A percentile compares a stretch with the other conserved stretches of the same genome.
Conservation (phyloP, 2,329 filamentous ascomycete genomes). For the Tolypocladium nubicola region DNA sequence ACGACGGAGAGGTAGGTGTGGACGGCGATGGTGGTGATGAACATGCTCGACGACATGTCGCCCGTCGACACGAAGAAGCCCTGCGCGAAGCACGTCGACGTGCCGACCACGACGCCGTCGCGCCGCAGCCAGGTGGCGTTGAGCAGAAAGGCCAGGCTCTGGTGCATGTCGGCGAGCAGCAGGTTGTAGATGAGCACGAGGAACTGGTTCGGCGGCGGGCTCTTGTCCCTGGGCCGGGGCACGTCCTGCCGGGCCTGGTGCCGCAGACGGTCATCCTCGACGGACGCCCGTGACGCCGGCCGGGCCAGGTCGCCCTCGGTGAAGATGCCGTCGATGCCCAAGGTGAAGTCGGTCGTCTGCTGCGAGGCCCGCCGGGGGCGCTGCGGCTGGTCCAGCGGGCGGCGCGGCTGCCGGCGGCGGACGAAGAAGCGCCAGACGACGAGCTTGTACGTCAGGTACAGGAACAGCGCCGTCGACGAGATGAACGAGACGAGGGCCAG, state of each 20-base stretch:
- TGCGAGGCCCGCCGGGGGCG: conserved; percentile 8
- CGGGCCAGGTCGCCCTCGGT: neutral
- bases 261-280: neutral
- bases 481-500: conserved; percentile 20
- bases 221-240: conserved; percentile 14
- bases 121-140: conserved; percentile 47
- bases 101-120: conserved; percentile 43
- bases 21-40: conserved; percentile 53
- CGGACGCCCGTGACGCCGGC: neutral
- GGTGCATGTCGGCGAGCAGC: conserved; percentile 56
- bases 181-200: conserved; percentile 61
- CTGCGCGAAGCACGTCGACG: conserved; percentile 48
- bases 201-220: conserved; percentile 52
- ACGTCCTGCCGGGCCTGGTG: neutral
- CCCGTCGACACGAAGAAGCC: conserved; percentile 60
- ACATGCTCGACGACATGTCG: conserved; percentile 55
- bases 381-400: conserved; percentile 2
- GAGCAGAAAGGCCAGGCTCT: conserved; percentile 52
- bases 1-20: conserved; percentile 58
- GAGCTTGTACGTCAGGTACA: conserved; percentile 20
- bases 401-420: conserved; percentile 3
- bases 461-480: conserved; percentile 15
- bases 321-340: conserved; percentile 25
- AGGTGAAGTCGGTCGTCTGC: conserved; percentile 19
- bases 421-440: conserved; percentile 16